Percentiles rank a stretch among this genome's conserved stretches.
Evolutionary conservation across 768 basidiomycete genomes (phyloP).

Genomic region (Cantharellus anzutake): DNA sequence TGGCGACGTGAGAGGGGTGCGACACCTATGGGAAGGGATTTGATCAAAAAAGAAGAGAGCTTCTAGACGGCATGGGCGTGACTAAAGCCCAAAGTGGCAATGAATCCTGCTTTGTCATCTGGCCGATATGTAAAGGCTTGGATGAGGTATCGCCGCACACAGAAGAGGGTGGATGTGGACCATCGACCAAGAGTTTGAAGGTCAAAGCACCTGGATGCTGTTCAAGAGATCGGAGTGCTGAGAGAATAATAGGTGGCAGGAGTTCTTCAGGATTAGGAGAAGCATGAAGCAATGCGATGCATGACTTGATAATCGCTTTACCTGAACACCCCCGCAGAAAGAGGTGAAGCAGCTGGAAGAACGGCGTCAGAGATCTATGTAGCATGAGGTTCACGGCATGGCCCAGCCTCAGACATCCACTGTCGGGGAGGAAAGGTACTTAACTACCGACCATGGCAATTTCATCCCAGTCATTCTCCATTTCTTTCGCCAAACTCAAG

Average conservation of each 20-base stretch:
- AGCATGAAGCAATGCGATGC: conserved; percentile 61
- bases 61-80: no score
- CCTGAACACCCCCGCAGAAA: conserved; percentile 22
- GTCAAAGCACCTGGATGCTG: conserved; percentile 34
- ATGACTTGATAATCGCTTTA: conserved; percentile 6
- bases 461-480: conserved; percentile 49
- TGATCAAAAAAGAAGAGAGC: neutral
- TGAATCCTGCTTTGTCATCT: neutral
- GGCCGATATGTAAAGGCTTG: no score
- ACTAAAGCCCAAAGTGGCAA: no score
- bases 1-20: neutral
- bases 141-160: no score
- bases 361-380: conserved; percentile 69
- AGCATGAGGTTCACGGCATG: neutral
- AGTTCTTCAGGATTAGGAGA: conserved; percentile 42
- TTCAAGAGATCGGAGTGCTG: conserved; percentile 26
- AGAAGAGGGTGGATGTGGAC: no score
- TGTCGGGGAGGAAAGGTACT: neutral
- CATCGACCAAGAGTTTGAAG: conserved; percentile 44
- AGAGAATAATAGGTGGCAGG: conserved; percentile 42
- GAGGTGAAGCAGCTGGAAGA: conserved; percentile 52
- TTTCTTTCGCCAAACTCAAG: conserved; percentile 25
- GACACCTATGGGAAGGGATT: conserved; percentile 20
- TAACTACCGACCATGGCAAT: conserved; percentile 40
- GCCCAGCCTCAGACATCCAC: neutral